Base-by-base conservation (phyloP, 1,139 yeast species). In the Yamadazyma trypodendri region DNA sequence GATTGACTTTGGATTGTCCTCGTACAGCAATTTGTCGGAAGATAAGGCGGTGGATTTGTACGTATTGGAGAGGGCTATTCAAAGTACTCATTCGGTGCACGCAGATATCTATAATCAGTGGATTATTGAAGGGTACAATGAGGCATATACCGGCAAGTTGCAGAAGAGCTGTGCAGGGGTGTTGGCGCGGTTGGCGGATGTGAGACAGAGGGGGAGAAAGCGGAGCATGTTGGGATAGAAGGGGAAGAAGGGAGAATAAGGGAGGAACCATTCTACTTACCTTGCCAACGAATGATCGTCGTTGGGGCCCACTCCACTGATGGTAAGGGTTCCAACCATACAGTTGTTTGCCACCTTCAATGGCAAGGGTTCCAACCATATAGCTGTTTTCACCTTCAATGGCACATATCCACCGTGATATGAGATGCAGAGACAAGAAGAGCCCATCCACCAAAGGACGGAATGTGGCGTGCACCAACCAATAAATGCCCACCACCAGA, bases 11-110 rank as follows among this genome's bases (percentile, higher is more conserved):
- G 99, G 99, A 0, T 71, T 94, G 14, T 79, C 86, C 5, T 79
- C 89, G n/a, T 81, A 81, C 41, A 81, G 95, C 1, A 75, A 77
- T 0, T 56, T 88, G 45, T 75, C 86, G 0, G 98, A 94, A 52
- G 97, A 92, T 56, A 89, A 88, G 58, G 97, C 98, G 2, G 98
- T 94, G 12, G 99, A 94, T 58, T 60, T 94, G 42, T 94, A 92
- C 54, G 97, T 94, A 8, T 65, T 94, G 45, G 98, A 94, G 58
- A 71, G 97, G 51, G 98, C 99, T 1, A 76, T 94, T 15, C 63
- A 77, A 28, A 86, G 96, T 48, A 94, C 98, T 0, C 98, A 94
- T 58, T 92, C 98, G 0, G 72, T 73, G 4, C 77, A 75, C 52
- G 73, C 96, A 4, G 76, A 72, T 2, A 52, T 60, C 31, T 88